Evolutionary conservation across 2,329 filamentous ascomycete species (phyloP).

Genomic region (Fonsecaea pedrosoi): DNA sequence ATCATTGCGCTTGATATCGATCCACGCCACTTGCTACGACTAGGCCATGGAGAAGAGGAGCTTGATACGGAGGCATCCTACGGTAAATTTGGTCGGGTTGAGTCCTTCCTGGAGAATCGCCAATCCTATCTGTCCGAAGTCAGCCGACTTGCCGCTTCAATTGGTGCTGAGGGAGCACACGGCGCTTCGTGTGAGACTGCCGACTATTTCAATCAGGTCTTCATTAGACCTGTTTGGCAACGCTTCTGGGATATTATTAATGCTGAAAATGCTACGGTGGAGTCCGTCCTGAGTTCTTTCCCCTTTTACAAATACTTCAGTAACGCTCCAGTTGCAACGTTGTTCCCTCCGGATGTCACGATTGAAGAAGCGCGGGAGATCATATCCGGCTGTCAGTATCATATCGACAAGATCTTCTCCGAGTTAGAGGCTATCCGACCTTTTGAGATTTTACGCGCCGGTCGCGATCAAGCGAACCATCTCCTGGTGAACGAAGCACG

Average conservation of each 20-base stretch:
- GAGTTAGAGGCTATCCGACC: slow-evolving; percentile 92
- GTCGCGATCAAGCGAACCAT: slow-evolving; percentile 94
- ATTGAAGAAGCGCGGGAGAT: slow-evolving; percentile 75
- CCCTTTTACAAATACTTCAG: slow-evolving; percentile 90
- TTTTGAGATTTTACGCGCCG: slow-evolving; percentile 88
- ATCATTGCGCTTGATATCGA: slow-evolving; percentile 97
- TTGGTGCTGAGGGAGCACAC: slow-evolving; percentile 90
- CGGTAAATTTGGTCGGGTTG: slow-evolving; percentile 92
- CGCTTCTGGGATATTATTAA: slow-evolving; percentile 75
- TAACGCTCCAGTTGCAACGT: slow-evolving; percentile 76
- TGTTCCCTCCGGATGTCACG: slow-evolving; percentile 73
- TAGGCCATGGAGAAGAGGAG: slow-evolving; percentile 96
- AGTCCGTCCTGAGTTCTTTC: slow-evolving; percentile 74
- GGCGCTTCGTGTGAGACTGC: slow-evolving; percentile 96
- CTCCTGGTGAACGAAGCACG: slow-evolving; percentile 94
- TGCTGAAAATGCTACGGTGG: slow-evolving; percentile 61
- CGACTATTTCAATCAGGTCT: slow-evolving; percentile 93
- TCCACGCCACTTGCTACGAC: slow-evolving; percentile 85
- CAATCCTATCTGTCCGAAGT: slow-evolving; percentile 81
- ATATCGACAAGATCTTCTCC: slow-evolving; percentile 87
- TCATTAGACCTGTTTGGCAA: slow-evolving; percentile 85
- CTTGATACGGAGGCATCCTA: slow-evolving; percentile 84
- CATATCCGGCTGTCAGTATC: slow-evolving; percentile 82
- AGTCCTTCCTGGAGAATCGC: slow-evolving; percentile 91
- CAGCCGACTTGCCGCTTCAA: slow-evolving; percentile 80